Percentiles rank a stretch among this genome's conserved stretches.
phyloP scores from a whole-genome alignment of 345 rosid genomes.

The Turnera subulata region DNA sequence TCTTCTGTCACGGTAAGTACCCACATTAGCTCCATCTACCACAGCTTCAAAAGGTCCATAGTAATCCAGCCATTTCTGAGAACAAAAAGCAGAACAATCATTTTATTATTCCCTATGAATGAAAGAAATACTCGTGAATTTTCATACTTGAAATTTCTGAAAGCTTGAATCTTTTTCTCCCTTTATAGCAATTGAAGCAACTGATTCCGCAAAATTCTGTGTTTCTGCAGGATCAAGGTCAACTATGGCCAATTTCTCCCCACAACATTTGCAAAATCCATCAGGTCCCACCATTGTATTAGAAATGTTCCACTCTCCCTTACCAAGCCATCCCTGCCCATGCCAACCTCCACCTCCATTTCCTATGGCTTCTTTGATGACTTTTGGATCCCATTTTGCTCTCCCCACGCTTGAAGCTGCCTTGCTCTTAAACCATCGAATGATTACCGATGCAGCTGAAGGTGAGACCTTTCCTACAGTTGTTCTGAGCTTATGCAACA shows the following conservation, averaged over 20 bases:
- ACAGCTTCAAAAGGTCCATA: constrained; percentile 75
- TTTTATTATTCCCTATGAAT: too few relatives aligned
- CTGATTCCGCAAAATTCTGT: constrained; percentile 59
- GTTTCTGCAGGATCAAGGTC: constrained; percentile 91
- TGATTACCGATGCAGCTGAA: constrained; percentile 45
- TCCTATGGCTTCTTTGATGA: constrained; percentile 52
- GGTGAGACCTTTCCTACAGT: constrained; percentile 72
- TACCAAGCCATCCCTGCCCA: constrained; percentile 93
- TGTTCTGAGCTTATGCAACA: constrained; percentile 67
- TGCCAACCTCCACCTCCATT: constrained; percentile 99
- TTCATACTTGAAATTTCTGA: constrained; percentile 57
- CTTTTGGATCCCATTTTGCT: constrained; percentile 52
- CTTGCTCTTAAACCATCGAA: constrained; percentile 72
- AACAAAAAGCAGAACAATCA: not conserved
- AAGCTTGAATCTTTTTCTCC: constrained; percentile 52
- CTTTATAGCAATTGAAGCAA: constrained; percentile 51
- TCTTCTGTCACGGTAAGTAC: constrained; percentile 43
- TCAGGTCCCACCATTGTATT: constrained; percentile 63
- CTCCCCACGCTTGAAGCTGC: constrained; percentile 52
- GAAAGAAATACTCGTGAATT: too few relatives aligned
- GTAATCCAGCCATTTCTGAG: constrained; percentile 71
- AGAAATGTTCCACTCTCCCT: constrained; percentile 65
- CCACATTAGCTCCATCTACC: constrained; percentile 65
- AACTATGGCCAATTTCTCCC: constrained; percentile 80
- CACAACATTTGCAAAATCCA: constrained; percentile 68